These are phyloP conservation scores for Termitomyces sp. DNA, from an alignment of 768 basidiomycete species.

Conservation along the genomic window DNA sequence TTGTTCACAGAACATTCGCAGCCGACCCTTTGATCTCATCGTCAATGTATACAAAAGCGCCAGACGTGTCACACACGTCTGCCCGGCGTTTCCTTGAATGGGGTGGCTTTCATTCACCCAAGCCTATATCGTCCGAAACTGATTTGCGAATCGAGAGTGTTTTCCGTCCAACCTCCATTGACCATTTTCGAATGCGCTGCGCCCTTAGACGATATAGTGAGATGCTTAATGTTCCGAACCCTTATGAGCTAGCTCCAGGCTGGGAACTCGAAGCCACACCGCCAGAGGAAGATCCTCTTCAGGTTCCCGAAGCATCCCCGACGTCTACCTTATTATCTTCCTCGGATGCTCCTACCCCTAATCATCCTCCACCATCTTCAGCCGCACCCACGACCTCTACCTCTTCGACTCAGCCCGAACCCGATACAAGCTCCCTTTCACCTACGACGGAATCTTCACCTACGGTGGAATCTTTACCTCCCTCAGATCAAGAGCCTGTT, in stretches of 20 bases:
- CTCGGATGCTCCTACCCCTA: neutral
- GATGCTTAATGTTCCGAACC: conserved; percentile 17
- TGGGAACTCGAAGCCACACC: neutral
- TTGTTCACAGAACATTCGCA: neutral
- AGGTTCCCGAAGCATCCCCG: neutral
- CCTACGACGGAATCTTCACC: neutral
- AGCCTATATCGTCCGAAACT: conserved; percentile 22
- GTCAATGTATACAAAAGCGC: neutral
- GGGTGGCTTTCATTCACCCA: conserved; percentile 32
- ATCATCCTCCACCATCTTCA: neutral
- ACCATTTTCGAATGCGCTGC: conserved; percentile 26
- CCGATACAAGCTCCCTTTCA: neutral
- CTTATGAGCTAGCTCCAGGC: conserved; percentile 19
- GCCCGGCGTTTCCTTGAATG: conserved; percentile 26
- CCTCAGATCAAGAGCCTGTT: neutral
- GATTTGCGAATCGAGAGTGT: conserved; percentile 20
- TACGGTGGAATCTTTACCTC: too few relatives aligned
- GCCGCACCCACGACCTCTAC: neutral
- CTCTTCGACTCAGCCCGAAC: neutral
- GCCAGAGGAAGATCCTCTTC: conserved; percentile 17
- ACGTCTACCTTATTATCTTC: neutral
- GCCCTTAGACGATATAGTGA: conserved; percentile 22
- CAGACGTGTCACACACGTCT: neutral
- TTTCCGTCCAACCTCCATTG: conserved; percentile 17
- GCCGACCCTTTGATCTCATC: neutral